phyloP scores from a whole-genome alignment of 2,329 filamentous ascomycete genomes.

The Ascocoryne sarcoides region DNA sequence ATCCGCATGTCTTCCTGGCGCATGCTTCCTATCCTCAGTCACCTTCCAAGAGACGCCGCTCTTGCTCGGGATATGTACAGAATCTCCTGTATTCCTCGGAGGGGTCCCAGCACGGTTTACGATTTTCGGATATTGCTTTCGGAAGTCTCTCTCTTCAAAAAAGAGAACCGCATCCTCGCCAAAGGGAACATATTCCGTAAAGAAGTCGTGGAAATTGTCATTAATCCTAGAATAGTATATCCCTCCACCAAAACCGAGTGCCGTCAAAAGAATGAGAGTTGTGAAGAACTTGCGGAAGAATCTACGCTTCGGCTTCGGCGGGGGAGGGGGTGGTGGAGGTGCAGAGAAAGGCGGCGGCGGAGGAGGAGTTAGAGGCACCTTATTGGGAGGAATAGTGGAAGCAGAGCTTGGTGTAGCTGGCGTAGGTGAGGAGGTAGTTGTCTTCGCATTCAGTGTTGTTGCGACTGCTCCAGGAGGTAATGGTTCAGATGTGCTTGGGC shows the following conservation, averaged over 20 bases:
- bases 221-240: conserved; percentile 88
- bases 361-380: conserved; percentile 38
- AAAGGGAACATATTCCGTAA: conserved; percentile 92
- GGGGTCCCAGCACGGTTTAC: conserved; percentile 16
- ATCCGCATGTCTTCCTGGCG: conserved; percentile 51
- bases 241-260: conserved; percentile 74
- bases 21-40: conserved; percentile 48
- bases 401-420: conserved; percentile 30
- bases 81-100: conserved; percentile 50
- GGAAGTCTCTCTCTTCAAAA: conserved; percentile 90
- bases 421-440: conserved; percentile 1
- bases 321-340: conserved; percentile 32
- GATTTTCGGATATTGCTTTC: conserved; percentile 66
- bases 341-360: conserved; percentile 29
- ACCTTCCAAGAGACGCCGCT: conserved; percentile 79
- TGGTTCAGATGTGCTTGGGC: conserved; percentile 29
- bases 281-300: conserved; percentile 69
- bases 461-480: conserved; percentile 28
- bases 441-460: conserved; percentile 11
- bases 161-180: conserved; percentile 93
- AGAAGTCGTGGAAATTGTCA: conserved; percentile 99
- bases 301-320: conserved; percentile 47
- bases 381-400: conserved; percentile 40
- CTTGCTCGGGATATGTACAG: conserved; percentile 75
- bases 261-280: conserved; percentile 66